Conservation (phyloP, 306 rosid species). For the Quercus alba region DNA sequence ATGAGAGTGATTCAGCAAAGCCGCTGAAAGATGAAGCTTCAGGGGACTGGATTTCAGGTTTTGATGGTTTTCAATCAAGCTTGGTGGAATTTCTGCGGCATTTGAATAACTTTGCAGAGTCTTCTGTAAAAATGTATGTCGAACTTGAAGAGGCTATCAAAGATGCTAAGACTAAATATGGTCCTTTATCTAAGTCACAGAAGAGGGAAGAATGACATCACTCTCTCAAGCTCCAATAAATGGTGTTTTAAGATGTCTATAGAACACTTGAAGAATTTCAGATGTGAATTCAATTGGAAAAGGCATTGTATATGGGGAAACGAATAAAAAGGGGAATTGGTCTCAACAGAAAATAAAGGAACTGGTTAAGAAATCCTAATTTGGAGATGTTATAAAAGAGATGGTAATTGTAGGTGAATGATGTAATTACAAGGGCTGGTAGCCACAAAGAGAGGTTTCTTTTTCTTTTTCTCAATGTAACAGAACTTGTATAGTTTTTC, state of each 20-base stretch:
- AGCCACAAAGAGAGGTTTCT: slow-evolving; percentile 15
- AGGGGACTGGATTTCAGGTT: slow-evolving; percentile 54
- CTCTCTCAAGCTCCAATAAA: background rate
- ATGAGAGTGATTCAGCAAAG: slow-evolving; percentile 39
- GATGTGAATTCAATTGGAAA: slow-evolving; percentile 28
- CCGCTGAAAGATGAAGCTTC: slow-evolving; percentile 46
- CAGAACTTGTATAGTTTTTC: slow-evolving; percentile 37
- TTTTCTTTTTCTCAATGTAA: slow-evolving; percentile 14
- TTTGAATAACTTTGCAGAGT: slow-evolving; percentile 52
- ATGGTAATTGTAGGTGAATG: slow-evolving; percentile 15
- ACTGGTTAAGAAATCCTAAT: slow-evolving; percentile 1
- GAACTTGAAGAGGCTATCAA: slow-evolving; percentile 45
- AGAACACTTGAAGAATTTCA: slow-evolving; percentile 9
- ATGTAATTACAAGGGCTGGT: slow-evolving; percentile 34
- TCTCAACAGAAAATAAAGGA: slow-evolving; percentile 28
- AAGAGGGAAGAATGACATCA: background rate
- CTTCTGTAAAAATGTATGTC: slow-evolving; percentile 55
- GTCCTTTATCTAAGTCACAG: slow-evolving; percentile 23
- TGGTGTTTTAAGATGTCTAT: background rate
- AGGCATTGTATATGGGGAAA: slow-evolving; percentile 41
- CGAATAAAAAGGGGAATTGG: slow-evolving; percentile 16
- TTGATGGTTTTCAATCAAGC: slow-evolving; percentile 53
- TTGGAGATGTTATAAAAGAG: slow-evolving; percentile 14
- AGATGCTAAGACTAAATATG: slow-evolving; percentile 29
- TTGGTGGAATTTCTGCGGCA: slow-evolving; percentile 53